Base-by-base conservation (phyloP, 2,329 filamentous ascomycete genomes). In the Ophiocordyceps australis region DNA sequence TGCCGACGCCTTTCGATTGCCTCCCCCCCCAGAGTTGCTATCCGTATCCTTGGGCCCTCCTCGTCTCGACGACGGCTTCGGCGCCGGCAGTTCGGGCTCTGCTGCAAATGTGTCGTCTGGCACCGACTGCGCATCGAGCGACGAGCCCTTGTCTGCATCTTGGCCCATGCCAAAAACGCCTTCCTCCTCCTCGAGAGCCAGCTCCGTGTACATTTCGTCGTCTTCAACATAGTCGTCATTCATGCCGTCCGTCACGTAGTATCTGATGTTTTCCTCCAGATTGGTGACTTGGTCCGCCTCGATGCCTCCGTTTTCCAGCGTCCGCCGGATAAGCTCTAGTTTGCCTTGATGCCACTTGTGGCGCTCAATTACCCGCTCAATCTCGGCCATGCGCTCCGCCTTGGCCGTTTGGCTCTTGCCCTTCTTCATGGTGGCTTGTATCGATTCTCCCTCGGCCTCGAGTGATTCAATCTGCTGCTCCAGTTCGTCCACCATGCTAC, bases 341-440 rank as follows among this genome's bases (percentile, higher is more conserved):
- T 92, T 93, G 35, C 73, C 71, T 45, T 92, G 79, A 47, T 98
- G 89, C 79, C 82, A 95, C 53, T 93, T 94, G 60, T 95, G 86
- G 40, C 78, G 73, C 49, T 98, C 89, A 38, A 85, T 82, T 40
- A 75, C 62, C 32, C 67, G 62, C 42, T 92, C 78, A 37, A 98
- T 76, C 46, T 89, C 78, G 28, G 81, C 71, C 57, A 95, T 74
- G 31, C 86, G 74, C 36, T 93, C 86, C 4, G 79, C 74, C 52
- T 91, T 94, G 36, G 67, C 62, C 23, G 60, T 64, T 39, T 91
- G 80, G 49, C 77, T 81, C 59, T 94, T 95, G 43, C 83, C 80
- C 59, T 93, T 94, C 61, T 94, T 95, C 61, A 91, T 72, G 14
- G 76, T 83, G 14, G 77, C 78, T 45, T 89, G 78, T 58, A 98